Conservation (phyloP, 1,284 basidiomycete species). For the Sphagnurus paluster region DNA sequence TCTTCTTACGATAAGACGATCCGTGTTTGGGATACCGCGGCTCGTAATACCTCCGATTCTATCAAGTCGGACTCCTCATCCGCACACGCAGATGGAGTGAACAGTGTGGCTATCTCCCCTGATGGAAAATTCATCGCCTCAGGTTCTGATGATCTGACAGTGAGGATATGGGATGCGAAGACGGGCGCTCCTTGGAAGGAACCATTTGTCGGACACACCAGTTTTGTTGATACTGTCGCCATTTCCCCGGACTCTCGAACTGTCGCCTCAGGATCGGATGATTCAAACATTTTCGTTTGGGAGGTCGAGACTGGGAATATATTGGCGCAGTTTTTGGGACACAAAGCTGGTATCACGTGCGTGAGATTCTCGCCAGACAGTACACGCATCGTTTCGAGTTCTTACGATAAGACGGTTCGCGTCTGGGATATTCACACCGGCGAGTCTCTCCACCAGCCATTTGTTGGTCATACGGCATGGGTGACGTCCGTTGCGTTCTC, state of each 20-base stretch:
- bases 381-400: slow-evolving; percentile 10
- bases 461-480: slow-evolving; percentile 2
- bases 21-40: slow-evolving; percentile 19
- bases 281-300: slow-evolving; percentile 15
- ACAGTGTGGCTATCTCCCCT: slow-evolving; percentile 13
- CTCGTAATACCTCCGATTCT: slow-evolving; percentile 6
- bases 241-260: slow-evolving; percentile 15
- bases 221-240: slow-evolving; percentile 9
- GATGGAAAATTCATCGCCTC: slow-evolving; percentile 17
- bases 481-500: slow-evolving; percentile 11
- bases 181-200: slow-evolving; percentile 8
- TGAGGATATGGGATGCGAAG: slow-evolving; percentile 24
- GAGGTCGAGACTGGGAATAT: slow-evolving; percentile 3
- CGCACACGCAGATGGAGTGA: slow-evolving; percentile 7
- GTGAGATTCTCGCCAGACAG: slow-evolving; percentile 14
- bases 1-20: slow-evolving; percentile 21
- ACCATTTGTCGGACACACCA: slow-evolving; percentile 12
- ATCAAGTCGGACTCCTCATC: neutral
- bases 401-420: slow-evolving; percentile 12
- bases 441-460: neutral
- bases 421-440: slow-evolving; percentile 16
- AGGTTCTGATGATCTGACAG: slow-evolving; percentile 16
- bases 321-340: slow-evolving; percentile 4
- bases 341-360: slow-evolving; percentile 7
- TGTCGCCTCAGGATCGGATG: slow-evolving; percentile 19